Conservation (phyloP, 768 basidiomycete species). For the Mycena galericulata region DNA sequence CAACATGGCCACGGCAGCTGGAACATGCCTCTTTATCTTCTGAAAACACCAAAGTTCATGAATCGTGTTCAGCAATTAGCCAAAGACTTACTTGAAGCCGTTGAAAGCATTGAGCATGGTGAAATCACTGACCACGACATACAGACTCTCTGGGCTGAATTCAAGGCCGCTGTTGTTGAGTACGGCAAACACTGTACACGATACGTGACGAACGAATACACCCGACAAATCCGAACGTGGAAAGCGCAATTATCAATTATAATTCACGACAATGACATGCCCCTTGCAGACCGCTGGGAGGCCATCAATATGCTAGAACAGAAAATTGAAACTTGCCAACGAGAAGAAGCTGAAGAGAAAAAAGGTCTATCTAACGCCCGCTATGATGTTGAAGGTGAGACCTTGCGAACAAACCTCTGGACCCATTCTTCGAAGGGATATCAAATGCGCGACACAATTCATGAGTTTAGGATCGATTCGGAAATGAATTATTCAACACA, state of each 20-base stretch:
- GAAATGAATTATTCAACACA: neutral
- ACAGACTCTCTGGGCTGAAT: conserved; percentile 2
- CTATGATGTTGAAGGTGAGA: neutral
- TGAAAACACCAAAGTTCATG: conserved; percentile 3
- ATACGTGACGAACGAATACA: neutral
- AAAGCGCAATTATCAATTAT: conserved; percentile 1
- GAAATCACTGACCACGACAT: neutral
- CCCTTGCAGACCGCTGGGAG: conserved; percentile 1
- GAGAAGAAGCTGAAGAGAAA: neutral
- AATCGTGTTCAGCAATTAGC: neutral
- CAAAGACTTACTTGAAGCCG: neutral
- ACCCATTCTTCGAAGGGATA: neutral
- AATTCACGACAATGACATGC: neutral
- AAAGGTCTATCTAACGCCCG: neutral
- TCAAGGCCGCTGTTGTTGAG: neutral
- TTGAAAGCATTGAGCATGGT: neutral
- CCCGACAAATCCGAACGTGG: neutral
- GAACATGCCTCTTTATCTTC: neutral
- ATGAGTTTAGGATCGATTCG: neutral
- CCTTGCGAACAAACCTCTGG: neutral
- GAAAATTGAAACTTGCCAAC: conserved; percentile 1
- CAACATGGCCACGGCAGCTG: neutral
- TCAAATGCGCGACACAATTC: neutral
- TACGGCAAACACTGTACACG: neutral
- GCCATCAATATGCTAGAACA: neutral